Evolutionary conservation across 2,329 filamentous ascomycete species (phyloP).

Genomic region (Biscogniauxia marginata): DNA sequence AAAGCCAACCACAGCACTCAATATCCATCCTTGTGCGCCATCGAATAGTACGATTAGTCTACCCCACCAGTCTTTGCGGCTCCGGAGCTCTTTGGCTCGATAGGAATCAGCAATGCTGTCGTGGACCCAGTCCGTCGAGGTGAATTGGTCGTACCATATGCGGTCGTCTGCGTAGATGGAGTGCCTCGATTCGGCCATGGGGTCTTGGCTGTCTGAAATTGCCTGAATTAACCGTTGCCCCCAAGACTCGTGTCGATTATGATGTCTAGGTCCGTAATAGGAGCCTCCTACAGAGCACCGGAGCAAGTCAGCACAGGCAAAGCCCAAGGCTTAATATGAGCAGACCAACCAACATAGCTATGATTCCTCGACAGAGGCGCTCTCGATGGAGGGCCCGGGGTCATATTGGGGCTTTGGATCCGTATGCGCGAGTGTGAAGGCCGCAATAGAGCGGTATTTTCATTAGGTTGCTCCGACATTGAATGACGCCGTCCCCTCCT

Average conservation of each 20-base stretch:
- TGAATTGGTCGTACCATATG: conserved; percentile 98
- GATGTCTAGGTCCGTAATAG: conserved; percentile 40
- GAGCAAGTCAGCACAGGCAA: conserved; percentile 5
- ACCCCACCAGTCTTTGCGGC: conserved; percentile 81
- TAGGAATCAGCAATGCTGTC: conserved; percentile 94
- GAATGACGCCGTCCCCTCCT: conserved; percentile 25
- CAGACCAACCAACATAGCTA: conserved; percentile 42
- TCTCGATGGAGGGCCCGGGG: conserved; percentile 31
- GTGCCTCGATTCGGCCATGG: conserved; percentile 62
- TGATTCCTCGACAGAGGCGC: conserved; percentile 40
- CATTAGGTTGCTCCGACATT: conserved; percentile 36
- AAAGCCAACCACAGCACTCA: conserved; percentile 86
- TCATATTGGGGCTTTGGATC: conserved; percentile 34
- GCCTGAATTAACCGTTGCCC: conserved; percentile 61
- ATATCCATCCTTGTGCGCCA: conserved; percentile 87
- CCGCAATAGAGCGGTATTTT: conserved; percentile 44
- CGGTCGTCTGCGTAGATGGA: conserved; percentile 76
- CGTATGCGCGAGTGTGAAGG: conserved; percentile 43
- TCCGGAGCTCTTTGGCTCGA: conserved; percentile 78
- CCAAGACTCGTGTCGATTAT: conserved; percentile 59
- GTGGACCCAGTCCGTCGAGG: conserved; percentile 96
- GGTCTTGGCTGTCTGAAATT: conserved; percentile 56
- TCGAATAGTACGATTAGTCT: conserved; percentile 75
- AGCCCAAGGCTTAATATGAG: background rate
- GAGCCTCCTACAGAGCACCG: conserved; percentile 15